Percentiles rank a stretch among this genome's conserved stretches.
Evolutionary conservation across 2,329 filamentous ascomycete genomes (phyloP).

Genomic region (Colletotrichum eleusines): DNA sequence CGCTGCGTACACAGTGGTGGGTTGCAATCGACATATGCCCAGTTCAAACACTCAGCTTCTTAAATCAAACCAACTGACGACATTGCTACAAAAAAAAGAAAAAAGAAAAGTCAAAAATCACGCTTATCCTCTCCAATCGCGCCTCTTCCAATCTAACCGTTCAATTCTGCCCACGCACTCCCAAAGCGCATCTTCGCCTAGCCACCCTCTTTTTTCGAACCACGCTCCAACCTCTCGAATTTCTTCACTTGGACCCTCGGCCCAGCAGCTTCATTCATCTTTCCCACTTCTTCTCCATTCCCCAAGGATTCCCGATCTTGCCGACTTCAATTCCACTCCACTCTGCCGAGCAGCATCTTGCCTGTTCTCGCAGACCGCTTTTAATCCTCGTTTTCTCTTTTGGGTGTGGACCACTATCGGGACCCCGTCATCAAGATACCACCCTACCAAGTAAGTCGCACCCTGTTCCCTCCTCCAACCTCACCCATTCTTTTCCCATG

Average conservation of each 20-base stretch:
- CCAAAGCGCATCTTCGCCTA: constrained; percentile 38
- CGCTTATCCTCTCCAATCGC: constrained; percentile 16
- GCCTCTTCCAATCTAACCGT: constrained; percentile 32
- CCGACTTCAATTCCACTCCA: constrained; percentile 24
- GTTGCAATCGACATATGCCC: background rate
- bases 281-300: constrained; percentile 1
- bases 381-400: constrained; percentile 30
- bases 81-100: background rate
- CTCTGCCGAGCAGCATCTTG: constrained; percentile 31
- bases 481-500: constrained; percentile 35
- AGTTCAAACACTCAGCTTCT: background rate
- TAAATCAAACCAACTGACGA: background rate
- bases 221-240: constrained; percentile 39
- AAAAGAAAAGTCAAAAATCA: background rate
- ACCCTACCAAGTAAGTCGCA: constrained; percentile 34
- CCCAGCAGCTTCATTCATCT: background rate
- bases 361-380: constrained; percentile 37
- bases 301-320: constrained; percentile 13
- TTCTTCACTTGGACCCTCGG: constrained; percentile 22
- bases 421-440: constrained; percentile 34
- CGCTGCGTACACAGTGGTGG: background rate
- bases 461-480: constrained; percentile 39
- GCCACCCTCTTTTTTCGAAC: constrained; percentile 38
- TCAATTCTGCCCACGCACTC: constrained; percentile 24
- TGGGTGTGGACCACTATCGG: constrained; percentile 31